phyloP scores from a whole-genome alignment of 371 early-diverging fungal species.

The Mortierella sp. region DNA sequence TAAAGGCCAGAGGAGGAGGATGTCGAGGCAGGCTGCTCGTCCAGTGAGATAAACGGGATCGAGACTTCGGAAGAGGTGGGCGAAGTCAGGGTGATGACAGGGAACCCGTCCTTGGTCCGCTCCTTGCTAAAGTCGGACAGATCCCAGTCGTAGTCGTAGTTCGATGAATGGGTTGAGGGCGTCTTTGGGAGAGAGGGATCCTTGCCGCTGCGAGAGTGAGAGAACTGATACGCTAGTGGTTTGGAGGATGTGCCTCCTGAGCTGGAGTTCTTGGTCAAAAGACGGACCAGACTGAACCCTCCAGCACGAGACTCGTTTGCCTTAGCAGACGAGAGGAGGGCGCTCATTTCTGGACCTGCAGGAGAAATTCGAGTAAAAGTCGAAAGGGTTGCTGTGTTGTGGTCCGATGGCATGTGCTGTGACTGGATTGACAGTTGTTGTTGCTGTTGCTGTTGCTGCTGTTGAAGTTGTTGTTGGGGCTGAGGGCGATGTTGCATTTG shows the following conservation, averaged over 20 bases:
- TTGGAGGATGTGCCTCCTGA: not conserved
- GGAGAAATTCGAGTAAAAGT: conserved; percentile 39
- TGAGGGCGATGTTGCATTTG: not conserved
- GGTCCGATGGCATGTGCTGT: conserved; percentile 16
- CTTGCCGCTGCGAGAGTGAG: not conserved
- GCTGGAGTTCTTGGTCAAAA: conserved; percentile 25
- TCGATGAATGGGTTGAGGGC: conserved; percentile 24
- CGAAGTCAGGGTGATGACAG: conserved; percentile 48
- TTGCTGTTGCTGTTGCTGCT: not conserved
- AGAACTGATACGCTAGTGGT: not conserved
- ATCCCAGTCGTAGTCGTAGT: conserved; percentile 22
- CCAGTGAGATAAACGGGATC: conserved; percentile 18
- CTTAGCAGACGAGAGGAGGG: not conserved
- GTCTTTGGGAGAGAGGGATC: conserved; percentile 25
- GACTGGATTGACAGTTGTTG: not conserved
- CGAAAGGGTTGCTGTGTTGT: conserved; percentile 29
- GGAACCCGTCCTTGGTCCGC: conserved; percentile 25
- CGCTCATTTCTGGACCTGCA: conserved; percentile 24
- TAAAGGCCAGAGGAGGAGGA: not conserved
- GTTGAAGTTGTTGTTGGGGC: conserved; percentile 2
- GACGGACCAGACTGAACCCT: conserved; percentile 32
- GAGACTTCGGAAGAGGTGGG: conserved; percentile 46
- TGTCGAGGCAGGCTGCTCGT: not conserved
- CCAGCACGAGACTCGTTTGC: not conserved
- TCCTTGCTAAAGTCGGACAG: conserved; percentile 14